A percentile compares a stretch with the other conserved stretches of the same genome.
phyloP scores from a whole-genome alignment of 805 yeast genomes.

The Ascoidea asiatica region DNA sequence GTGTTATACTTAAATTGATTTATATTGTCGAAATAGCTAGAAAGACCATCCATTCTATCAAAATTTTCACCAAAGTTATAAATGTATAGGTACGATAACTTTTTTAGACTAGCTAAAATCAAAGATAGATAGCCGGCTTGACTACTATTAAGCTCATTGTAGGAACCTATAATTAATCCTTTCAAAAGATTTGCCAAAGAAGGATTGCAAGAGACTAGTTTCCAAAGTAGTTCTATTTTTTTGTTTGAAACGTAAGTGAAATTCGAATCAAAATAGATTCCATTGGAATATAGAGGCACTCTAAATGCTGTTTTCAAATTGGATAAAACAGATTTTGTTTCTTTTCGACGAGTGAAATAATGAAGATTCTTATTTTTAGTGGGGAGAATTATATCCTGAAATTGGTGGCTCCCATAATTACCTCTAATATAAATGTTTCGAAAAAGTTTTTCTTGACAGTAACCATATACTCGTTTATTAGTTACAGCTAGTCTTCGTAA shows the following conservation, averaged over 20 bases:
- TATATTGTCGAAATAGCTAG: not conserved
- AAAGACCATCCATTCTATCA: not conserved
- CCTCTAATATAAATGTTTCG: not conserved
- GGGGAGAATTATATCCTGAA: not conserved
- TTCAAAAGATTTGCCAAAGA: not conserved
- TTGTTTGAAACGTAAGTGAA: not conserved
- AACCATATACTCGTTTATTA: not conserved
- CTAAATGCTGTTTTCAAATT: too few relatives aligned
- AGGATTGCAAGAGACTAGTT: not conserved
- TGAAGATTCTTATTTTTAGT: not conserved
- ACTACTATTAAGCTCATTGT: not conserved
- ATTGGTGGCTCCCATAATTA: not conserved
- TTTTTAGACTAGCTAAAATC: not conserved
- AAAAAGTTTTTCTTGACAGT: not conserved
- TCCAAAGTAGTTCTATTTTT: not conserved
- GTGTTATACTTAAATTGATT: not conserved
- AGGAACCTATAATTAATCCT: not conserved
- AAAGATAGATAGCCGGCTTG: not conserved
- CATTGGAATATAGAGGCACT: not conserved
- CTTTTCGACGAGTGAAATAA: not conserved
- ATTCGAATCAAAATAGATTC: not conserved
- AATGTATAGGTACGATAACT: not conserved
- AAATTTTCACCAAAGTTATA: not conserved
- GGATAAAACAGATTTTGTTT: not conserved
- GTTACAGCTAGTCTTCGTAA: not conserved